Conservation (phyloP, 2,329 filamentous ascomycete genomes). For the Tolypocladium cylindrosporum region DNA sequence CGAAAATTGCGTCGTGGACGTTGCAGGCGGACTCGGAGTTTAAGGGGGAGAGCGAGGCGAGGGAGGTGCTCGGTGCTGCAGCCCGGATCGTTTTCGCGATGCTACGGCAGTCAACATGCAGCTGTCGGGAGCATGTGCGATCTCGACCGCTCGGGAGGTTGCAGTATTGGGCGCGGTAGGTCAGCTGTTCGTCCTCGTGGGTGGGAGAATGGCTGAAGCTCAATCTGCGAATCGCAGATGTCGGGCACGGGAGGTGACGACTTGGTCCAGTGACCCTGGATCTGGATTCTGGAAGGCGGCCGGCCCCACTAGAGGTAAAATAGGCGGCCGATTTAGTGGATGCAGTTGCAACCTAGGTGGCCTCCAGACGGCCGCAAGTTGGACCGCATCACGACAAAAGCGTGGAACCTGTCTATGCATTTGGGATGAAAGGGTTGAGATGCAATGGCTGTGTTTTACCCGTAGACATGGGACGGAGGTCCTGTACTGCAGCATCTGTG, state of each 20-base stretch:
- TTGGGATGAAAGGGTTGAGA: too few species aligned
- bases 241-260: neutral
- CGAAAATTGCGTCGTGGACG: neutral
- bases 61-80: neutral
- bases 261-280: conserved; percentile 1
- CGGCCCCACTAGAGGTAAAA: neutral
- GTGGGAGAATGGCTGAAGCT: neutral
- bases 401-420: too few species aligned
- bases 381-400: too few species aligned
- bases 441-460: too few species aligned
- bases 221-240: neutral
- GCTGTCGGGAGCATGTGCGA: neutral
- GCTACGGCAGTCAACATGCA: neutral
- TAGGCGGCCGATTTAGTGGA: neutral
- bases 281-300: neutral
- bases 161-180: neutral
- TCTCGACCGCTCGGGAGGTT: neutral
- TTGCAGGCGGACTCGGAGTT: neutral
- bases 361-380: too few species aligned
- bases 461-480: too few species aligned
- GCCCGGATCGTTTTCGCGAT: neutral
- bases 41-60: neutral
- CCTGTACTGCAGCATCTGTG: too few species aligned
- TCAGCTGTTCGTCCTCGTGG: neutral
- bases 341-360: too few species aligned